Percentiles rank a stretch among this genome's conserved stretches.
phyloP scores from a whole-genome alignment of 176 grass and related monocot species.

The Oryza rufipogon region DNA sequence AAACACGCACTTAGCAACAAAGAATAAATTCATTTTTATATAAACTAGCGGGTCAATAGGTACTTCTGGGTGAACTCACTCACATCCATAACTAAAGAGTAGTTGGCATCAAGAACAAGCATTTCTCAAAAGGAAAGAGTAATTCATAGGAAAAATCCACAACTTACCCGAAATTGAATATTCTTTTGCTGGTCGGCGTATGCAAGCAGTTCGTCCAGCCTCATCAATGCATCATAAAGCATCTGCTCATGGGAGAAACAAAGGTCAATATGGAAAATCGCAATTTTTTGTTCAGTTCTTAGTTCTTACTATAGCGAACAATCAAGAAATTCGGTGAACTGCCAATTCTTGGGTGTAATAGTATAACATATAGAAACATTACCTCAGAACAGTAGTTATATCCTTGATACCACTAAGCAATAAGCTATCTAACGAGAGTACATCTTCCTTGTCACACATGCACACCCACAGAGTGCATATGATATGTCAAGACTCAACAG shows the following conservation, averaged over 20 bases:
- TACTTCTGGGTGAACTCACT: neutral
- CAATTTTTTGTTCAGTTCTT: neutral
- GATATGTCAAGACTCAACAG: neutral
- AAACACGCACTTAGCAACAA: neutral
- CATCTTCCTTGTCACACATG: neutral
- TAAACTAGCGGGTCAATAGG: neutral
- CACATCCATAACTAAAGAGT: neutral
- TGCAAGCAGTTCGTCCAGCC: constrained; percentile 85
- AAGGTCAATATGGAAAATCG: constrained; percentile 17
- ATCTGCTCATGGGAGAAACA: constrained; percentile 44
- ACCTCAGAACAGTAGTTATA: neutral
- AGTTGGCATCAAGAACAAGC: neutral
- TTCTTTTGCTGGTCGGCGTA: constrained; percentile 68
- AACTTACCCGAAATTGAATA: constrained; percentile 61
- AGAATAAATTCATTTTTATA: neutral
- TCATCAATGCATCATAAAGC: constrained; percentile 73
- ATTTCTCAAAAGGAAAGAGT: constrained; percentile 15
- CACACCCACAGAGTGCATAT: neutral
- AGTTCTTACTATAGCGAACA: neutral
- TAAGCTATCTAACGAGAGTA: neutral
- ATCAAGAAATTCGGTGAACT: constrained; percentile 12
- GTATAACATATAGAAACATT: neutral
- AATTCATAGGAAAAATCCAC: neutral
- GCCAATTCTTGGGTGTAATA: neutral
- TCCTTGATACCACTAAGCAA: neutral